Evolutionary conservation across 345 rosid genomes (phyloP).

Genomic region (Linum tenue): DNA sequence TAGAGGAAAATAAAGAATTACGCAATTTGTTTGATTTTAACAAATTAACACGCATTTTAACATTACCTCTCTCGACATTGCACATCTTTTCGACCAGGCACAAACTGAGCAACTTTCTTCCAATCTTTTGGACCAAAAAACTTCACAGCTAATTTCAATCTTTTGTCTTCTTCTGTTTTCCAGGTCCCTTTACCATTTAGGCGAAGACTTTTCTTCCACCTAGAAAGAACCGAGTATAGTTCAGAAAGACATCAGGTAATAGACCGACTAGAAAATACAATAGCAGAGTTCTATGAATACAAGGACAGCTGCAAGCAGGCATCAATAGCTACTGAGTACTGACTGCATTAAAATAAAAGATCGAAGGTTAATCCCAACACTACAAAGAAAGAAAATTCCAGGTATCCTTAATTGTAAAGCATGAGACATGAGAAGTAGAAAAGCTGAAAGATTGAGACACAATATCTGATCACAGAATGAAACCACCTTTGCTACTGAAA

Average conservation of each 20-base stretch:
- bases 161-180: constrained; percentile 55
- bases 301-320: too few relatives aligned
- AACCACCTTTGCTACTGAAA: too few relatives aligned
- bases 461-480: too few relatives aligned
- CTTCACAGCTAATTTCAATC: constrained; percentile 63
- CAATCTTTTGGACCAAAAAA: constrained; percentile 81
- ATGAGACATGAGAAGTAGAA: too few relatives aligned
- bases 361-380: too few relatives aligned
- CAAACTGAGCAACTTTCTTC: constrained; percentile 66
- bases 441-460: too few relatives aligned
- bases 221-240: constrained; percentile 15
- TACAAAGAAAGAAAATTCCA: too few relatives aligned
- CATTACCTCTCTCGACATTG: constrained; percentile 82
- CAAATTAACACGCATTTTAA: constrained; percentile 1
- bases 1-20: constrained; percentile 13
- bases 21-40: constrained; percentile 6
- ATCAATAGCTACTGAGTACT: too few relatives aligned
- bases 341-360: too few relatives aligned
- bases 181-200: constrained; percentile 62
- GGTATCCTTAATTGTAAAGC: too few relatives aligned
- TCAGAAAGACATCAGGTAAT: background rate
- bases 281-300: too few relatives aligned
- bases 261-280: background rate
- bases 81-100: constrained; percentile 67
- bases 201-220: constrained; percentile 74